A percentile compares a stretch with the other conserved stretches of the same genome.
Conservation (phyloP, 192 early-diverging fungal species). For the Entomortierella beljakovae region DNA sequence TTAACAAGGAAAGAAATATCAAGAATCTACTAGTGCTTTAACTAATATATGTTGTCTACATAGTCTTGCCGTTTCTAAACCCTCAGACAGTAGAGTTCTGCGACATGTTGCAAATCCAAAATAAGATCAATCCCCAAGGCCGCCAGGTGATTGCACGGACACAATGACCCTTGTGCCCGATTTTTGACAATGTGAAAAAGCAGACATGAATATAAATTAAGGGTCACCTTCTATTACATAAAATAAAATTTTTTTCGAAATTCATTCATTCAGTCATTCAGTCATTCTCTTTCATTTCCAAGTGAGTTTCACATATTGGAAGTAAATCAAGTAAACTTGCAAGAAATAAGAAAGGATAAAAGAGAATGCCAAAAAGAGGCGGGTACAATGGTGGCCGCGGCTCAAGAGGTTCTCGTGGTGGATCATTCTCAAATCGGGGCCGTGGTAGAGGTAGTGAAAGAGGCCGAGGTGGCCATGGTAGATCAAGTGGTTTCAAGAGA, state of each 20-base stretch:
- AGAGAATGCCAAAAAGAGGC: background rate
- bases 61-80: constrained; percentile 72
- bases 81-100: constrained; percentile 89
- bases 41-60: constrained; percentile 11
- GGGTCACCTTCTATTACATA: too few relatives aligned
- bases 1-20: background rate
- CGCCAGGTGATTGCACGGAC: too few relatives aligned
- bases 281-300: too few relatives aligned
- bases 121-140: constrained; percentile 74
- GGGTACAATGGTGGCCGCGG: constrained; percentile 1
- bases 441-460: constrained; percentile 5
- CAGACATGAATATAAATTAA: too few relatives aligned
- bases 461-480: background rate
- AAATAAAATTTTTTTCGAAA: too few relatives aligned
- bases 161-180: too few relatives aligned
- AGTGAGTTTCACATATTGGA: too few relatives aligned
- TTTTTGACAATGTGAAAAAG: too few relatives aligned
- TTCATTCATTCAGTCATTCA: too few relatives aligned
- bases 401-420: background rate
- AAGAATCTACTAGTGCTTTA: background rate
- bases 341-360: constrained; percentile 1
- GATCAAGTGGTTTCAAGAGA: background rate
- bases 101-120: constrained; percentile 72
- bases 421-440: background rate
- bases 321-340: background rate